Percentiles rank a stretch among this genome's conserved stretches.
These are phyloP conservation scores for Aspergillus viridinutans DNA, from an alignment of 2,329 filamentous ascomycete species.

Conservation along the genomic window DNA sequence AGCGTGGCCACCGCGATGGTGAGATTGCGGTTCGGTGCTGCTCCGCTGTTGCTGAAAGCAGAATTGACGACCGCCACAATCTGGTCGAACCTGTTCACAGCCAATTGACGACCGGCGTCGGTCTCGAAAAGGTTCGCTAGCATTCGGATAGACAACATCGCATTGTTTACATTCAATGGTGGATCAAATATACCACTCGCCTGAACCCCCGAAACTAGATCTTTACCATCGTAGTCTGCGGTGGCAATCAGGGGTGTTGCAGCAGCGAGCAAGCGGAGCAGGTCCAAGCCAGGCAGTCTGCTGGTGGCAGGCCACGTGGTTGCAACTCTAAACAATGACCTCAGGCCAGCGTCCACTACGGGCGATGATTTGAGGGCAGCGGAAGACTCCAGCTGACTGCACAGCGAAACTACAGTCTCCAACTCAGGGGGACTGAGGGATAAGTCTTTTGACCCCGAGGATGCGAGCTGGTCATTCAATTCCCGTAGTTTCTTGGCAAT, in stretches of 20 bases:
- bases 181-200: conserved; percentile 55
- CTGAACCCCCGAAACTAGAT: conserved; percentile 59
- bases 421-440: conserved; percentile 71
- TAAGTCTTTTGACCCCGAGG: conserved; percentile 66
- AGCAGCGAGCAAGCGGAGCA: conserved; percentile 76
- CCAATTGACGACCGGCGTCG: conserved; percentile 63
- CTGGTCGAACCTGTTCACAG: conserved; percentile 55
- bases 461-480: conserved; percentile 65
- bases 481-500: conserved; percentile 73
- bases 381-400: conserved; percentile 56
- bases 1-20: conserved; percentile 77
- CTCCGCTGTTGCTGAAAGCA: conserved; percentile 51
- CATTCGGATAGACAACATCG: conserved; percentile 79
- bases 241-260: conserved; percentile 63
- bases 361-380: conserved; percentile 41
- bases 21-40: conserved; percentile 67
- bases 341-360: conserved; percentile 51
- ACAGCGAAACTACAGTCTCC: conserved; percentile 57
- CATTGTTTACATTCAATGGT: conserved; percentile 68
- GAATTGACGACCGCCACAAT: conserved; percentile 62
- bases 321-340: conserved; percentile 66
- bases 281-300: conserved; percentile 77
- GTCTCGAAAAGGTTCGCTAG: conserved; percentile 82
- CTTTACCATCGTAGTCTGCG: conserved; percentile 51
- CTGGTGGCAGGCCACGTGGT: conserved; percentile 76